Conservation (phyloP, 805 yeast genomes). For the Grigorovia transvaalensis region DNA sequence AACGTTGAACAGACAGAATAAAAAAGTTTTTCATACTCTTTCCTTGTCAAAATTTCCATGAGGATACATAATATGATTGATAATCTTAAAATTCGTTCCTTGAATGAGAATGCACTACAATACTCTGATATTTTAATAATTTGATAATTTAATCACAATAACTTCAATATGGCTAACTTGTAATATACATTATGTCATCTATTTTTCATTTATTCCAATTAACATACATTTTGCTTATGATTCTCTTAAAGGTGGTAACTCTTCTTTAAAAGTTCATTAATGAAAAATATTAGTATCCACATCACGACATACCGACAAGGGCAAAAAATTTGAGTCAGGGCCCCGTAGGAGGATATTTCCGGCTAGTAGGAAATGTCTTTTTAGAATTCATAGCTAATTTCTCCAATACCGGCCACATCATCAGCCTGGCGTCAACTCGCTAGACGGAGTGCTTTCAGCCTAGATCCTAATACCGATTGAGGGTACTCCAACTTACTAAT, state of each 20-base stretch:
- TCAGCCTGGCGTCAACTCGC: not conserved
- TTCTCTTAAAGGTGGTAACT: constrained; percentile 2
- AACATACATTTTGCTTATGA: constrained; percentile 9
- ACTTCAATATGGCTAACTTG: not conserved
- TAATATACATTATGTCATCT: constrained; percentile 9
- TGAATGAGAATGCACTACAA: too few relatives aligned
- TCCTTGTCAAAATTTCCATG: too few relatives aligned
- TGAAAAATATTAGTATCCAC: not conserved
- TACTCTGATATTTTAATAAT: too few relatives aligned
- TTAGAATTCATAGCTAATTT: not conserved
- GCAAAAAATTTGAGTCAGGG: not conserved
- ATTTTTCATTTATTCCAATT: not conserved
- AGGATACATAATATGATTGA: too few relatives aligned
- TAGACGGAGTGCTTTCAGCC: not conserved
- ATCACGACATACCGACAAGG: not conserved
- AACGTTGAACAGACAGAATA: too few relatives aligned
- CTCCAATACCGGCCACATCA: too few relatives aligned
- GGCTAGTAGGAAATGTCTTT: not conserved
- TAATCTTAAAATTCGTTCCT: too few relatives aligned
- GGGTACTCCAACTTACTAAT: not conserved
- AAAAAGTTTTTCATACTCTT: too few relatives aligned
- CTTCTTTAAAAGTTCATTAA: not conserved
- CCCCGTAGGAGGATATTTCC: not conserved
- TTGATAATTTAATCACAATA: too few relatives aligned
- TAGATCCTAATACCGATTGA: not conserved